Evolutionary conservation across 192 early-diverging fungal species (phyloP).

Genomic region (Mortierella alpina): DNA sequence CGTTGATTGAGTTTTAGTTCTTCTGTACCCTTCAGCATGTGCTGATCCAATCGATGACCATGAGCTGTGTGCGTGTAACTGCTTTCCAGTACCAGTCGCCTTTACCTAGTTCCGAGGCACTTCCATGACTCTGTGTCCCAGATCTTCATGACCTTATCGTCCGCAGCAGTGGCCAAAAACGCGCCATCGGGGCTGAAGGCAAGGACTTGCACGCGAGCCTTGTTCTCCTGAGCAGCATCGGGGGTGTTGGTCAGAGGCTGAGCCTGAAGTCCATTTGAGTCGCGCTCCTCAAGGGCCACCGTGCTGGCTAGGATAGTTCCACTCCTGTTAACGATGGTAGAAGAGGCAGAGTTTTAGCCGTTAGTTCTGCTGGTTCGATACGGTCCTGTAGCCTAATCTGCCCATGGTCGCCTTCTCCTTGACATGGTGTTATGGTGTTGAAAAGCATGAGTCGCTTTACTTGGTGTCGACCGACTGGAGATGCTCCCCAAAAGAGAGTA

Average conservation of each 20-base stretch:
- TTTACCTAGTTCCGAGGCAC: conserved; percentile 54
- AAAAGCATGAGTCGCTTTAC: conserved; percentile 24
- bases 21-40: background rate
- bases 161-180: conserved; percentile 70
- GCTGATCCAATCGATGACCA: background rate
- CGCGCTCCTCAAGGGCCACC: conserved; percentile 26
- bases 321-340: conserved; percentile 36
- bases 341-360: background rate
- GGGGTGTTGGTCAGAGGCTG: conserved; percentile 45
- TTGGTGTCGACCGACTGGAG: conserved; percentile 63
- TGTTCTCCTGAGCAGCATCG: conserved; percentile 32
- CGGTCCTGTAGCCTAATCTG: background rate
- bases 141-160: conserved; percentile 75
- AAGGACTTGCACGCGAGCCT: conserved; percentile 58
- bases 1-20: conserved; percentile 17
- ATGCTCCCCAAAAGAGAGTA: conserved; percentile 62
- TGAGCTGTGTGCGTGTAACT: background rate
- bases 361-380: background rate
- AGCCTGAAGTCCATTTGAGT: conserved; percentile 15
- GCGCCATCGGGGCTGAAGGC: conserved; percentile 68
- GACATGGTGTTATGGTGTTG: background rate
- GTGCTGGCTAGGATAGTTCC: conserved; percentile 28
- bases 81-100: background rate
- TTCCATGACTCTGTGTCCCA: conserved; percentile 74
- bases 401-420: background rate